Evolutionary conservation across 139 green algal genomes (phyloP), one percentile per base, ranked within the genome.

Genomic region (Eudorina sp.): DNA sequence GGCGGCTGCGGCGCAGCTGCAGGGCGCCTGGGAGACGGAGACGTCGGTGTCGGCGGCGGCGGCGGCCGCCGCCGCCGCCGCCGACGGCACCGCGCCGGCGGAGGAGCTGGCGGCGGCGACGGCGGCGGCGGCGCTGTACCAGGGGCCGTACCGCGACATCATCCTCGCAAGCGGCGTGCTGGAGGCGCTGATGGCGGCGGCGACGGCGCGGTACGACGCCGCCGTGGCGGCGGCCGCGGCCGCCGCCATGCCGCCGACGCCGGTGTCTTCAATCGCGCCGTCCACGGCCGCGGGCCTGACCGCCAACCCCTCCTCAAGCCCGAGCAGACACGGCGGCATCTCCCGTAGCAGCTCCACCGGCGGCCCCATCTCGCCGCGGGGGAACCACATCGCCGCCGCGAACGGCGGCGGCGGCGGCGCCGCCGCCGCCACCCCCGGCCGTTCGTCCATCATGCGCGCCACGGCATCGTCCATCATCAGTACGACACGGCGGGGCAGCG

Each of bases 141-240:
- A 86, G 31, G 80, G 80, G 0, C 60, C 60, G 19, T 86, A 74
- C 60, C 60, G 80, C 21, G 80, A 86, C 21, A 38, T 76, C 43
- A 77, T 86, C 29, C 80, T 86, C 16, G 16, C 40, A 6, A 86
- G 80, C 58, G 80, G 80, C 60, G 80, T 86, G n/a, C 29, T 86
- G 41, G 60, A 76, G 34, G n/a, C 41, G 4, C 7, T 86, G 80
- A 58, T 86, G 41, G 80, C 80, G 29, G 80, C 80, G 27, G 41
- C 80, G 29, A 48, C 41, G 7, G 80, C 80, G 3, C n/a, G 80
- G 16, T 76, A 77, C 40, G 7, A 8, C 1, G 27, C 40, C 40
- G 38, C 76, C 34, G 40, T 9, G 31, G 36, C 76, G 53, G 76
- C 53, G 43, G 75, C 48, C 27, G 48, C 75, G 34, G 75, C 45